These are phyloP conservation scores for Taiozyma onychis DNA, from an alignment of 1,139 yeast species.

Conservation along the genomic window DNA sequence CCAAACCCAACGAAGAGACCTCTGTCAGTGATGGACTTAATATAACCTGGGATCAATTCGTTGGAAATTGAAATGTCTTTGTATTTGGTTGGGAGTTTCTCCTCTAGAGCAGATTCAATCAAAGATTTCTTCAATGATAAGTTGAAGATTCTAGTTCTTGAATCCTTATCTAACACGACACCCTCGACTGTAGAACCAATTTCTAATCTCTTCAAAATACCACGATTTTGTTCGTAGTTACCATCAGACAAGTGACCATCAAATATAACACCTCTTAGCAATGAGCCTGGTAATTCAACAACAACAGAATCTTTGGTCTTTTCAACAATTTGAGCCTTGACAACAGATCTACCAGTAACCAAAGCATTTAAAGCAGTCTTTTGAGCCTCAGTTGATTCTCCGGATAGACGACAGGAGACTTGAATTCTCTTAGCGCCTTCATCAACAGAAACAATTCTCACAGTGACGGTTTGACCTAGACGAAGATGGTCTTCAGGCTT, in stretches of 20 bases:
- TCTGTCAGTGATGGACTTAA: constrained; percentile 67
- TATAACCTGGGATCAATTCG: constrained; percentile 57
- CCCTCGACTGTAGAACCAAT: constrained; percentile 58
- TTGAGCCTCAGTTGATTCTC: constrained; percentile 45
- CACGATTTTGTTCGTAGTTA: constrained; percentile 67
- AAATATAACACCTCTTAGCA: constrained; percentile 65
- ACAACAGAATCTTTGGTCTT: constrained; percentile 68
- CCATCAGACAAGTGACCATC: constrained; percentile 77
- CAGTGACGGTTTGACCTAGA: constrained; percentile 80
- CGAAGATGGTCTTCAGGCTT: constrained; percentile 75
- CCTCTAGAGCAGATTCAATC: constrained; percentile 54
- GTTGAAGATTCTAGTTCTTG: constrained; percentile 52
- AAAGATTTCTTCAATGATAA: constrained; percentile 64
- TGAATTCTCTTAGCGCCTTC: constrained; percentile 49
- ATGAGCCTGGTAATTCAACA: constrained; percentile 54
- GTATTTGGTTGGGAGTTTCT: constrained; percentile 51
- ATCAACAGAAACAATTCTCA: constrained; percentile 57
- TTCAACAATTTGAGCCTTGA: constrained; percentile 61
- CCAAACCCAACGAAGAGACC: constrained; percentile 86
- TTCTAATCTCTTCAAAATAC: constrained; percentile 47
- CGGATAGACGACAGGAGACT: constrained; percentile 70
- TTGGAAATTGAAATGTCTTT: constrained; percentile 52
- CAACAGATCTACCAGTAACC: constrained; percentile 57
- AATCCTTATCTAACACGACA: constrained; percentile 65
- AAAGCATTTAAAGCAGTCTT: constrained; percentile 43